Evolutionary conservation across 179 eudicot species (phyloP), one percentile per base, ranked within the genome.

Genomic region (Silene coronaria): DNA sequence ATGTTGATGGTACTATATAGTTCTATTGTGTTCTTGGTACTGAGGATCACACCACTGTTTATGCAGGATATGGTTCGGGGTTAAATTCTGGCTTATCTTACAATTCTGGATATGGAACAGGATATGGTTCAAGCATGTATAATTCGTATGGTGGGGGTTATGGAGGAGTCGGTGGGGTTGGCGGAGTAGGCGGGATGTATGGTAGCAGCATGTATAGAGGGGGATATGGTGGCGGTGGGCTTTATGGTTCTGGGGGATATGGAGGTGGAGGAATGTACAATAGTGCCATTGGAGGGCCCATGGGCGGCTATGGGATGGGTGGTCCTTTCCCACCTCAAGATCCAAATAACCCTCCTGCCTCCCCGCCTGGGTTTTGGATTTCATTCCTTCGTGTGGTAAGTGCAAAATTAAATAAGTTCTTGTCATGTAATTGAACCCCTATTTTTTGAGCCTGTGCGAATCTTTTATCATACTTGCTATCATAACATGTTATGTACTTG

Each of bases 351-450:
- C 97, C 86, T 64, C 99, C 99, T 30, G 69, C 98, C 68, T 79
- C 91, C 61, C 97, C 99, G n/a, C 99, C 99, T 55, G 89, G 97
- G 38, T 92, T 92, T 82, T 95, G 99, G 97, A 80, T 92, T 73
- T 92, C 99, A 23, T 86, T 95, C 75, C 87, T 95, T 73, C 94
- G 91, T 51, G 97, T 92, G 90, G 99, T 95, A 86, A 88, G 90
- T 71, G 53, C 67, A 69, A 22, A 28, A 11, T 58, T 24, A n/a
- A 17, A 5, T 12, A 32, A 60, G 8, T 45, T 23, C 19, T 24
- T 22, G 2, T 6, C 27, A 22, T 57, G n/a, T 62, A 42, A 65
- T 67, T 11, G 62, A 17, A 55, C 55, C 71, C 64, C 16, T 65
- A 30, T 34, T 67, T 26, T 65, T 46, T 59, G 70, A 17, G 10